A percentile compares a stretch with the other conserved stretches of the same genome.
Conservation (phyloP, 108 stramenopile genomes). For the Asterionellopsis glacialis region DNA sequence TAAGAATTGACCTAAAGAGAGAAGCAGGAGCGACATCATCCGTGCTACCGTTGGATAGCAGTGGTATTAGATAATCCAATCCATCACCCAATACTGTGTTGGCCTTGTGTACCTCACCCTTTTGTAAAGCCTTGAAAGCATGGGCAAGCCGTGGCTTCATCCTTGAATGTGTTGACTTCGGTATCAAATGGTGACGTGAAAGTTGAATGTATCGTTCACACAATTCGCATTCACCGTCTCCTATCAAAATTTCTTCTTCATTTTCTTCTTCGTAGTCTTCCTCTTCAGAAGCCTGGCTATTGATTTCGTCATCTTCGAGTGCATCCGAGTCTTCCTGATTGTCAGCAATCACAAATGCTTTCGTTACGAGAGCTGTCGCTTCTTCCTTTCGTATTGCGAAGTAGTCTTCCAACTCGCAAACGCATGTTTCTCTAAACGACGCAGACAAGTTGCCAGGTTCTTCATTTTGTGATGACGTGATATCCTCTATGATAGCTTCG, state of each 20-base stretch:
- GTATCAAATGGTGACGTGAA: conserved; percentile 68
- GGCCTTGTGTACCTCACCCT: conserved; percentile 21
- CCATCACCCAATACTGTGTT: conserved; percentile 29
- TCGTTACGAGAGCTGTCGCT: neutral
- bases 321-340: no score
- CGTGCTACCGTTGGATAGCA: neutral
- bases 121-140: conserved; percentile 33
- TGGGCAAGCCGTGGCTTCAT: conserved; percentile 46
- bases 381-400: conserved; percentile 9
- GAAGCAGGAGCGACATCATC: neutral
- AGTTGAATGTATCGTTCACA: conserved; percentile 66
- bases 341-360: neutral
- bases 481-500: conserved; percentile 14
- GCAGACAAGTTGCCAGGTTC: neutral
- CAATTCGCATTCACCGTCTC: conserved; percentile 71
- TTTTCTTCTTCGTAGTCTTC: conserved; percentile 13
- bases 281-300: conserved; percentile 6
- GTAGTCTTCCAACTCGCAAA: conserved; percentile 8
- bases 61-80: conserved; percentile 14
- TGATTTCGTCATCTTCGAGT: neutral
- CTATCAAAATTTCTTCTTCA: conserved; percentile 16
- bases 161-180: conserved; percentile 51
- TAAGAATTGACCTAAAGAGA: conserved; percentile 25
- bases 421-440: neutral
- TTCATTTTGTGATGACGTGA: neutral